Evolutionary conservation across 2,329 filamentous ascomycete species (phyloP).

Genomic region (Pseudogymnoascus sp.): DNA sequence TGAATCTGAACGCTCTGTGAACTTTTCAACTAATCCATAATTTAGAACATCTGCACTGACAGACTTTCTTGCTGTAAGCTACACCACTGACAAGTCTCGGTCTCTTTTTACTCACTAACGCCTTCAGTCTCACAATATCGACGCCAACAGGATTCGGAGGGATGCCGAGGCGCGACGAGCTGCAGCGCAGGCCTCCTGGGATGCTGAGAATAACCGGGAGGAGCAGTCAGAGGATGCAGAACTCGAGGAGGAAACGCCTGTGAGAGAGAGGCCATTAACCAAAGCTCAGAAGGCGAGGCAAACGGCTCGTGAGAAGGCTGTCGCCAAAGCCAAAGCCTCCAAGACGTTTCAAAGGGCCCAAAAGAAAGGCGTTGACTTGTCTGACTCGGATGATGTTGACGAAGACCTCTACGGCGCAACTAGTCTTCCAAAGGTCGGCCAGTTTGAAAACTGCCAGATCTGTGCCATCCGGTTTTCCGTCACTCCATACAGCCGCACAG

Average conservation of each 20-base stretch:
- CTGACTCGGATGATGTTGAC: conserved; percentile 36
- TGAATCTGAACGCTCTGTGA: neutral
- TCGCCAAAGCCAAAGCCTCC: conserved; percentile 55
- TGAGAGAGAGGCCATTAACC: conserved; percentile 16
- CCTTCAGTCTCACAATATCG: conserved; percentile 59
- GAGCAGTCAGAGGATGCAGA: conserved; percentile 30
- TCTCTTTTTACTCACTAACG: neutral
- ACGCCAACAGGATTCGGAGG: conserved; percentile 46
- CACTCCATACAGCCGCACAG: conserved; percentile 77
- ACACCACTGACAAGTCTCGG: neutral
- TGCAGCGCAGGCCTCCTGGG: conserved; percentile 30
- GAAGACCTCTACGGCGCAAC: conserved; percentile 25
- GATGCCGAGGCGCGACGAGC: conserved; percentile 42
- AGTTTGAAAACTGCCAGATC: conserved; percentile 79
- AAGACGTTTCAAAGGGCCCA: conserved; percentile 46
- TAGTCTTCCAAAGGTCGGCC: conserved; percentile 60
- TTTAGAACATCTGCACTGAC: conserved; percentile 56
- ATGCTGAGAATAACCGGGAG: conserved; percentile 14
- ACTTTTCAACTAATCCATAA: conserved; percentile 9
- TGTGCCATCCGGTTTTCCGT: conserved; percentile 89
- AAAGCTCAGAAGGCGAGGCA: conserved; percentile 27
- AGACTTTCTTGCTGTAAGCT: conserved; percentile 56
- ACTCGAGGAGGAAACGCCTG: conserved; percentile 39
- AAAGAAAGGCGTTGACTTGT: conserved; percentile 29
- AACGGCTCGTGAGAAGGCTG: conserved; percentile 44